Evolutionary conservation across 192 early-diverging fungal genomes (phyloP).

Genomic region (Powellomyces hirtus): DNA sequence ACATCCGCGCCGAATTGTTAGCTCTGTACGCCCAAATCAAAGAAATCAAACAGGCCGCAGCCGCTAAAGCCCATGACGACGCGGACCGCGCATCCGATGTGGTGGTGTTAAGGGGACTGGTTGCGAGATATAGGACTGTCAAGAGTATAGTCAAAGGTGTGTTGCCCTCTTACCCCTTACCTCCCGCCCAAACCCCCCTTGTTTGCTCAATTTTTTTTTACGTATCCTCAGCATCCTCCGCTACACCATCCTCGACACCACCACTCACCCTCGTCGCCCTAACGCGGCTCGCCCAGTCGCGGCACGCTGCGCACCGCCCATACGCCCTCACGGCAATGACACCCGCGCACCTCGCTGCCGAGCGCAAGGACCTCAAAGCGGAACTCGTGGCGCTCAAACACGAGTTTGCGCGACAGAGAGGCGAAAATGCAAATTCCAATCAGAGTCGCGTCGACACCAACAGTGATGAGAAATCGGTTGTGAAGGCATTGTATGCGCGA

Average conservation of each 20-base stretch:
- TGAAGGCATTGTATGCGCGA: neutral
- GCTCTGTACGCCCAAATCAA: slow-evolving; percentile 4
- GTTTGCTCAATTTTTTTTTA: no score
- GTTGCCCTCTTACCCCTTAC: neutral
- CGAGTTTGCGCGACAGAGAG: neutral
- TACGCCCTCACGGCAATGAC: slow-evolving; percentile 1
- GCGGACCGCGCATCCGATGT: neutral
- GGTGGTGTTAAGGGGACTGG: neutral
- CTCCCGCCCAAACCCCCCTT: neutral
- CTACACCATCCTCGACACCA: neutral
- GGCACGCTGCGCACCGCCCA: neutral
- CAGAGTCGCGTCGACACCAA: neutral
- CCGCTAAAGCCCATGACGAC: neutral
- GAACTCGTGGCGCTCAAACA: neutral
- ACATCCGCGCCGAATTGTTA: neutral
- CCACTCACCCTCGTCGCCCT: neutral
- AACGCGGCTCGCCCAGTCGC: neutral
- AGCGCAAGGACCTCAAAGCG: neutral
- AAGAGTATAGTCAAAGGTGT: neutral
- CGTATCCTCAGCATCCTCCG: neutral
- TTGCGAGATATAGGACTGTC: neutral
- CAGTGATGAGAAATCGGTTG: neutral
- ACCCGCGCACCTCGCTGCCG: neutral
- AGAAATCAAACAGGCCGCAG: neutral
- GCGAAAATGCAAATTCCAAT: neutral